Base-by-base conservation (phyloP, 2,329 filamentous ascomycete genomes). In the Alternaria gaisen region DNA sequence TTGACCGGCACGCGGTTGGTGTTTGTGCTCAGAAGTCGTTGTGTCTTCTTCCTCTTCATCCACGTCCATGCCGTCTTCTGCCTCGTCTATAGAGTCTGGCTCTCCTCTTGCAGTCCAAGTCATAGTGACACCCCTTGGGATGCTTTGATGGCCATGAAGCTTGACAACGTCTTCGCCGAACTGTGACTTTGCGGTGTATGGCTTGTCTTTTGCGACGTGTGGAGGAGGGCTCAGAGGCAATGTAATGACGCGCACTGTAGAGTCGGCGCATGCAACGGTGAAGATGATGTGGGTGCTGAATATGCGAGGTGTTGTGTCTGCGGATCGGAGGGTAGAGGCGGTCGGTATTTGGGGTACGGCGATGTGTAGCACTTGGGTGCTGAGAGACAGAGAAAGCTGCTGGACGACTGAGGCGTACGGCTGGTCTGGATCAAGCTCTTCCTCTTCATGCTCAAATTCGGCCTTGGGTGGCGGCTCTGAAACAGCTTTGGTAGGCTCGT, bases 341-440 rank as follows among this genome's bases (percentile, higher is more conserved):
- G 67, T 48, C 2, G 80, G 75, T 24, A 80, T 67, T 18, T 74
- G 70, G 14, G 84, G 83, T 44, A 87, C 76, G 22, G 86, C 82
- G 50, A 89, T 72, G 59, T 83, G 81, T 11, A 86, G 78, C 24
- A 87, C 85, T 42, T 82, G 82, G 46, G 81, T 82, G 57, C 83
- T 84, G 40, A 89, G 78, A 11, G 82, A 78, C 38, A 89, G 80
- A 63, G 87, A 83, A 51, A 88, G 70, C 38, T 84, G 80, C 64
- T 86, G 83, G 34, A 87, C 73, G 54, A 89, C 80, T 22, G 80
- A 78, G 47, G 83, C 81, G 60, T 84, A 88, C 28, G 86, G 85
- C 56, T 83, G 80, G 18, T 84, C 82, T 24, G 84, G 81, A 63
- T 89, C 86, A n/a, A 85, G 75, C 70, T 89, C 87, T 40, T 85